phyloP scores from a whole-genome alignment of 1,139 yeast species.

The Yamadazyma buinensis region DNA sequence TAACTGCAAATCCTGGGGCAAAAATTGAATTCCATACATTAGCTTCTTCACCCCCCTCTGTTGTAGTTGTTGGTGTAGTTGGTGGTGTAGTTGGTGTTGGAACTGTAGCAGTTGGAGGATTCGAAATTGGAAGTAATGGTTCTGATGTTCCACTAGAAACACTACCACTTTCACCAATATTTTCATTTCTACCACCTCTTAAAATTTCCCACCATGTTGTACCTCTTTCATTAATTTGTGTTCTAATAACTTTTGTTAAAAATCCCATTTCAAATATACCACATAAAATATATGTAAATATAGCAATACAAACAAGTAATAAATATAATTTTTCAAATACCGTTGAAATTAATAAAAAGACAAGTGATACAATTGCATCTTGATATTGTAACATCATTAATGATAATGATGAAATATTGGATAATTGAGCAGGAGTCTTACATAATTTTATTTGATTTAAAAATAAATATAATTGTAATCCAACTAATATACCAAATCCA shows the following conservation, averaged over 20 bases:
- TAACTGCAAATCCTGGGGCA: slow-evolving; percentile 56
- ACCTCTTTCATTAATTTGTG: slow-evolving; percentile 72
- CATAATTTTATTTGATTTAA: slow-evolving; percentile 65
- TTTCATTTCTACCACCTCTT: slow-evolving; percentile 33
- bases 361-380: slow-evolving; percentile 68
- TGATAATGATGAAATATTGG: slow-evolving; percentile 31
- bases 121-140: slow-evolving; percentile 5
- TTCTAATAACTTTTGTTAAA: slow-evolving; percentile 61
- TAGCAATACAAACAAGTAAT: slow-evolving; percentile 66
- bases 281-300: slow-evolving; percentile 65
- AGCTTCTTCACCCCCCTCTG: slow-evolving; percentile 42
- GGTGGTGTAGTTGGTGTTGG: slow-evolving; percentile 10
- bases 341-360: slow-evolving; percentile 58
- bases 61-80: slow-evolving; percentile 15
- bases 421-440: slow-evolving; percentile 74
- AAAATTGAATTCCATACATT: slow-evolving; percentile 58
- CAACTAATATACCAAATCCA: slow-evolving; percentile 43
- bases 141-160: slow-evolving; percentile 1
- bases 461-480: slow-evolving; percentile 28
- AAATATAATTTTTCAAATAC: slow-evolving; percentile 55
- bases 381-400: slow-evolving; percentile 63
- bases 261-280: slow-evolving; percentile 77
- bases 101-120: slow-evolving; percentile 10
- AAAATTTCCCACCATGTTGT: slow-evolving; percentile 63
- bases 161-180: slow-evolving; percentile 5